phyloP scores from a whole-genome alignment of 306 rosid species.

The Sesbania bispinosa region DNA sequence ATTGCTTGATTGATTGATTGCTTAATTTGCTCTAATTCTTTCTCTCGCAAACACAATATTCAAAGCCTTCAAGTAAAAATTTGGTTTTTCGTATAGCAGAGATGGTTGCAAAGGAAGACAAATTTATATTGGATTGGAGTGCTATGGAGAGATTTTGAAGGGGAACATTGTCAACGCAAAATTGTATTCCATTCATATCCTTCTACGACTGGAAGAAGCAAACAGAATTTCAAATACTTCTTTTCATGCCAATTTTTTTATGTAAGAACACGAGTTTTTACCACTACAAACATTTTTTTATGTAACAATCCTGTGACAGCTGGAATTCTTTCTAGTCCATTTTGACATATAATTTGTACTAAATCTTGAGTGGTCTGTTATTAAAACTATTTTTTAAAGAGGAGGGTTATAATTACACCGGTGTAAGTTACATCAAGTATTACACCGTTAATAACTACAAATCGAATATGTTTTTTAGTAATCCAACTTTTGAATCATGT shows the following conservation, averaged over 20 bases:
- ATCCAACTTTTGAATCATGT: no score
- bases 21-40: background rate
- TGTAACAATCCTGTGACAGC: no score
- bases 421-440: no score
- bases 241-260: no score
- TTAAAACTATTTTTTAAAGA: no score
- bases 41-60: background rate
- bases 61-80: background rate
- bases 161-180: background rate
- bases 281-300: no score
- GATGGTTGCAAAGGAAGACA: background rate
- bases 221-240: background rate
- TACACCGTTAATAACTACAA: no score
- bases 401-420: no score
- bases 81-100: background rate
- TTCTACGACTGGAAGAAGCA: background rate
- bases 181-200: constrained; percentile 17
- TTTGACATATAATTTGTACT: background rate
- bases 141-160: background rate
- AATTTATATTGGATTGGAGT: constrained; percentile 23
- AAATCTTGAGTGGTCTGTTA: background rate
- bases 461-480: no score
- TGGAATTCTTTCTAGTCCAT: background rate
- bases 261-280: no score
- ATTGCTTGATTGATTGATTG: constrained; percentile 19